Base-by-base conservation (phyloP, 768 basidiomycete genomes). In the Sistotremastrum suecicum region DNA sequence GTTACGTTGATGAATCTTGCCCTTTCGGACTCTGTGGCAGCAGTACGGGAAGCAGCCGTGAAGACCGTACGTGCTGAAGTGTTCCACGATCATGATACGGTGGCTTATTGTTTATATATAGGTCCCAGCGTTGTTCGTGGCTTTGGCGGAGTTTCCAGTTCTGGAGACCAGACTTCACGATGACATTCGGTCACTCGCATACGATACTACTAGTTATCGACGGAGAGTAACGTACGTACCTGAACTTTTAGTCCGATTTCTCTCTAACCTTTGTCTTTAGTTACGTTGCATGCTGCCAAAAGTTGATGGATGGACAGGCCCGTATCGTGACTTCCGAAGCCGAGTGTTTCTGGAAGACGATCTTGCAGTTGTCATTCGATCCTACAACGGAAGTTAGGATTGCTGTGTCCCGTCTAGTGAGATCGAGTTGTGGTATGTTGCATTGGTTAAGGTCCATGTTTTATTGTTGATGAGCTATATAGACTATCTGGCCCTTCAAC, bases 301-400 rank as follows among this genome's bases (percentile, higher is more conserved):
- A 76, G 34, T 68, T 89, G 44, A 58, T 77, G 30, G 50, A 60
- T 33, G 55, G 58, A 37, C 60, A 54, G 37, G 56, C 60, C 29
- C 57, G 62, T 39, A 60, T 51, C 40, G 63, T 63, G 34, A 63
- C 60, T 71, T 47, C 55, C 66, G 32, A 61, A 47, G 72, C 69
- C 54, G 70, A 66, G 51, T 61, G 58, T 51, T 73, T 78, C 49
- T 73, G 86, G 63, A 59, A 66, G 47, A 62, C 67, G n/a, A 60
- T 92, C 12, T 60, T 66, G 30, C 54, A 58, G 39, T 67, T 92
- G 37, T 72, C 75, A 4, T 57, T 66, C 33, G 92, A 97, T 56
- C 55, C 58, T 34, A 78, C 94, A 8, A 69, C 84, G 43, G 90
- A 88, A 49, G 89, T 95, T 34, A 74, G 89, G 40, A 88, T 95